Conservation (phyloP, 1,284 basidiomycete genomes). For the Apiotrichum sp. region DNA sequence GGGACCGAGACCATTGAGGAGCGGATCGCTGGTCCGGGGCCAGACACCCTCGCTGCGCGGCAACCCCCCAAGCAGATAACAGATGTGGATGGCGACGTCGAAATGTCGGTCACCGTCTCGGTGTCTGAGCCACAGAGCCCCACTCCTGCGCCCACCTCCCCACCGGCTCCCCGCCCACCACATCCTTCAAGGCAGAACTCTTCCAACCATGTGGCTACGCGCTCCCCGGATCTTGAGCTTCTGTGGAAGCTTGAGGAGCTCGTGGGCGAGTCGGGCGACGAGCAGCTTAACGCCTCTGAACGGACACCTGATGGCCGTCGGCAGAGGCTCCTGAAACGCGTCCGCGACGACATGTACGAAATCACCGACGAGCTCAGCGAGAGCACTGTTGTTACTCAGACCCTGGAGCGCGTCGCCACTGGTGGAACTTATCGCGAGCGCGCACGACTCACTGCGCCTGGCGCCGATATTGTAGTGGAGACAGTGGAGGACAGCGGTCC, state of each 20-base stretch:
- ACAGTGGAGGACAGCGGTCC: slow-evolving; percentile 7
- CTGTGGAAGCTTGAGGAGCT: slow-evolving; percentile 33
- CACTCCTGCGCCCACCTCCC: background rate
- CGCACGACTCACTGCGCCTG: background rate
- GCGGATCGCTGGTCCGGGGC: background rate
- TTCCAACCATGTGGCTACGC: background rate
- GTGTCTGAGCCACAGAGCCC: background rate
- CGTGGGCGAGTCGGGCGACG: slow-evolving; percentile 32
- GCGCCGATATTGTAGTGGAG: slow-evolving; percentile 16
- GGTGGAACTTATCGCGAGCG: background rate
- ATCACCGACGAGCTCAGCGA: slow-evolving; percentile 47
- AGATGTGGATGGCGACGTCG: slow-evolving; percentile 11
- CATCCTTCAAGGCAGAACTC: background rate
- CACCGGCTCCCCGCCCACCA: background rate
- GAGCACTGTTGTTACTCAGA: slow-evolving; percentile 32
- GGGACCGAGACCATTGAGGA: background rate
- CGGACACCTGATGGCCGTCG: background rate
- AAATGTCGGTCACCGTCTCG: slow-evolving; percentile 2
- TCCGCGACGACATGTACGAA: slow-evolving; percentile 42
- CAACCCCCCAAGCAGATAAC: background rate
- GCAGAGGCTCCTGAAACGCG: slow-evolving; percentile 12
- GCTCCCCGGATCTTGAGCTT: slow-evolving; percentile 22
- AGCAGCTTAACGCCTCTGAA: slow-evolving; percentile 23
- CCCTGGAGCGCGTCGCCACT: slow-evolving; percentile 18
- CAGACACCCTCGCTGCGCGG: background rate